Evolutionary conservation across 176 grass and related monocot species (phyloP).

Genomic region (Triticum dicoccoides): DNA sequence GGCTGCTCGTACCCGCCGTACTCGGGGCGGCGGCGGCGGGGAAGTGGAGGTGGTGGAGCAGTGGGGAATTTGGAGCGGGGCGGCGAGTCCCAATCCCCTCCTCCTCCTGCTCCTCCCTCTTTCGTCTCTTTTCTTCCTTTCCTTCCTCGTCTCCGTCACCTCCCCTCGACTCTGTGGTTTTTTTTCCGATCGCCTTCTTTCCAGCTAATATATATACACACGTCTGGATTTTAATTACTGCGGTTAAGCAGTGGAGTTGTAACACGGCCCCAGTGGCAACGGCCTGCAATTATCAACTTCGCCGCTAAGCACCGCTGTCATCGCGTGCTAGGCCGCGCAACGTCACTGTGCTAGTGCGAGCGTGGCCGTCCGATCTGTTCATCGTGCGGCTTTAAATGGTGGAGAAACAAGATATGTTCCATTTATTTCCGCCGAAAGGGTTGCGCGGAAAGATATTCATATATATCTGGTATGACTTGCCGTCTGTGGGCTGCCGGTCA

Average conservation of each 20-base stretch:
- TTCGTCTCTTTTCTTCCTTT: conserved; percentile 30
- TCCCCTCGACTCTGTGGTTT: not conserved
- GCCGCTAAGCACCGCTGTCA: conserved; percentile 6
- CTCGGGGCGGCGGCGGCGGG: not conserved
- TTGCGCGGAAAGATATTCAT: not conserved
- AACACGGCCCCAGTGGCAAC: not conserved
- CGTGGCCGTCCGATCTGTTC: not conserved
- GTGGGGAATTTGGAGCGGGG: conserved; percentile 38
- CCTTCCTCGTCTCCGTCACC: conserved; percentile 47
- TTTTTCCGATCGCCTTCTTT: conserved; percentile 27
- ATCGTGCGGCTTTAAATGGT: not conserved
- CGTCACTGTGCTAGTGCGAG: not conserved
- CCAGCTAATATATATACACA: not conserved
- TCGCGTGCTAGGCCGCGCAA: not conserved
- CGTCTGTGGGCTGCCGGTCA: not conserved
- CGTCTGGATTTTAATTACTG: conserved; percentile 1
- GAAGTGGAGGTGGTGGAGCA: conserved; percentile 6
- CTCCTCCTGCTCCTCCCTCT: not conserved
- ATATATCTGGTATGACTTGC: no score
- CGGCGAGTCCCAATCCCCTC: conserved; percentile 50
- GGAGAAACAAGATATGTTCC: no score
- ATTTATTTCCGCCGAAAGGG: not conserved
- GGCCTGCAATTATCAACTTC: not conserved
- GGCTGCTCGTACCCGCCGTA: not conserved
- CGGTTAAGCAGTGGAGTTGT: not conserved